Base-by-base conservation (phyloP, 768 basidiomycete species). In the Brasilioporus rufonigricans region DNA sequence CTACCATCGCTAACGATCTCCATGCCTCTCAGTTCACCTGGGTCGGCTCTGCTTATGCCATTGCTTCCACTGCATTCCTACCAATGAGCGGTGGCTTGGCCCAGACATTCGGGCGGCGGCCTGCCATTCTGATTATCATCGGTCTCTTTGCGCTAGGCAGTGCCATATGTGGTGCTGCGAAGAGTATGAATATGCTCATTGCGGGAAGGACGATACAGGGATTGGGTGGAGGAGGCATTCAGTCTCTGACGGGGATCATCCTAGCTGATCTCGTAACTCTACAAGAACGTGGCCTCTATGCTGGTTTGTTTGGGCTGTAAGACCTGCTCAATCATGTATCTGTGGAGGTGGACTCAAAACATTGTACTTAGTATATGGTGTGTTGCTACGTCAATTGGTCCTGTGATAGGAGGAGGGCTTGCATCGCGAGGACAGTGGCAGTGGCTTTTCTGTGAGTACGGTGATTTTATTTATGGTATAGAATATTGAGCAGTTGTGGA, bases 191-290 rank as follows among this genome's bases (percentile, higher is more conserved):
- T 1, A 39, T 39, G 38, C 48, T 49, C n/a, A 49, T 49, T 4
- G 33, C 26, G 12, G 48, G 48, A 13, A 49, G 48, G 27, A n/a
- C 36, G 8, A 14, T 49, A 39, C 48, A 49, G 39, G 48, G 48
- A n/a, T 29, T 49, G 38, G 48, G 48, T 39, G 48, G 48, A 13
- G 48, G 48, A 3, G 48, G 48, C 18, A 49, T 49, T 18, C 48
- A 49, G 13, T 39, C 48, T 24, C 48, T 49, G 13, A 19, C 38
- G 1, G 35, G 26, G 6, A 29, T 49, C 26, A 18, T 49, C 4
- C 36, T 49, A 14, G 48, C 36, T 1, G 48, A 49, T 19, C 48
- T 49, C 12, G 48, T 49, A n/a, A 29, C 48, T 1, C 18, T 49
- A 26, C 36, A 49, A 38, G 48, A 39, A 39, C 48, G 48, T 12